These are phyloP conservation scores for Calonectria pteridis DNA, from an alignment of 2,329 filamentous ascomycete genomes.

Conservation along the genomic window DNA sequence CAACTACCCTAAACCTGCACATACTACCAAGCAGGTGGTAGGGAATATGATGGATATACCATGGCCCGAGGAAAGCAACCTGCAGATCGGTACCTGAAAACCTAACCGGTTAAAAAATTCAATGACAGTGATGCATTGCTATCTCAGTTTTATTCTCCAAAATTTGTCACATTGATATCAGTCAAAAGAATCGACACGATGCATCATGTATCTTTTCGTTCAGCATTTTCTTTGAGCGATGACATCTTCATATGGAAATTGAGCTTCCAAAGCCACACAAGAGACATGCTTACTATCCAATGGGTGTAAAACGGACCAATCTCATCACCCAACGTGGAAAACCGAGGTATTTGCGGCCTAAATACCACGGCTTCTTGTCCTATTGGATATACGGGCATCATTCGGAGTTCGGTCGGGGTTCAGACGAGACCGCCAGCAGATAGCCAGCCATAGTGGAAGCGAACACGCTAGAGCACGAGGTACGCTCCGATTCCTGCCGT, in stretches of 20 bases:
- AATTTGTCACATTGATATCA: too few species aligned
- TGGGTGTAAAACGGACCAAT: neutral
- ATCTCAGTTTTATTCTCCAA: neutral
- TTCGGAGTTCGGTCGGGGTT: neutral
- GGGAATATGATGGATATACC: neutral
- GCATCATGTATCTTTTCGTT: neutral
- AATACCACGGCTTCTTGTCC: neutral
- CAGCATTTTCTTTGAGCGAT: neutral
- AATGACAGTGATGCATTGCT: neutral
- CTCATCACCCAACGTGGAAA: neutral
- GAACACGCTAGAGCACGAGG: neutral
- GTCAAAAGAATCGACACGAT: neutral
- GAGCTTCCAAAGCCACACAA: neutral
- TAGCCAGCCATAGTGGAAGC: neutral
- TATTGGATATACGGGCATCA: neutral
- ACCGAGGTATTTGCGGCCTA: conserved; percentile 12
- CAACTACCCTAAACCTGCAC: neutral
- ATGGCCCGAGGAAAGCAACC: neutral
- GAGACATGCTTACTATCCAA: neutral
- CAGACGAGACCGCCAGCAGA: neutral
- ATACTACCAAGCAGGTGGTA: neutral
- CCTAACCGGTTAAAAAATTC: neutral
- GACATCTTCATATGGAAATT: neutral
- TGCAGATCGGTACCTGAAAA: neutral
- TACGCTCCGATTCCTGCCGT: neutral